Evolutionary conservation across 495 filamentous ascomycete genomes (phyloP), one percentile per base, ranked within the genome.

Genomic region (Rhizodiscina lignyota): DNA sequence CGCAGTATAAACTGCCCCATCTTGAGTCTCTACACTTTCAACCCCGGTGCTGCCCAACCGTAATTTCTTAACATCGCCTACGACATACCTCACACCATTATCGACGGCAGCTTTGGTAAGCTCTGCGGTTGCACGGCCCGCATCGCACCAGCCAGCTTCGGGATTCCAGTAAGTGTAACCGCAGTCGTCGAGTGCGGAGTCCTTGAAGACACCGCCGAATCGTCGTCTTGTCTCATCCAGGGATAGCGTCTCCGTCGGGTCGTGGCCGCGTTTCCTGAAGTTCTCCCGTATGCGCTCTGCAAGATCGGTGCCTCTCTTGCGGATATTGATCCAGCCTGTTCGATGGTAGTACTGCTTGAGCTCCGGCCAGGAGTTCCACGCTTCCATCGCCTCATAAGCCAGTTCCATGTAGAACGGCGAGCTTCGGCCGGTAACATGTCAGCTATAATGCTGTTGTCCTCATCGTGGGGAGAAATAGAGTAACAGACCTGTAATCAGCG

Each of bases 121-220:
- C 33, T 47, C 39, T 30, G 41, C 36, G 16, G 55, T 30, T 13
- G 58, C 61, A 36, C 29, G 30, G 16, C 50, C 52, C 1, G 60
- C 58, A 45, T 62, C 59, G 3, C 42, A 53, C 57, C 59, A 62
- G 12, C 59, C 59, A 20, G 56, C 59, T 1, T 46, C 45, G 4
- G 52, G 52, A 36, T 62, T 62, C 15, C 45, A 60, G 27, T 59
- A 61, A 13, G 36, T 38, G 31, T 30, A 27, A 4, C 35, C 30
- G 19, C 34, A 34, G 8, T 33, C 48, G 12, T 36, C 30, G 16
- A 41, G 43, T 30, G 56, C 47, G 12, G 54, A 50, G 10, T 44
- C 43, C 23, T 39, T 29, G 10, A 62, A 40, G n/a, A 57, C 18
- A 8, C 50, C 54, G 13, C 46, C 47, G 53, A 53, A 62, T 10